A percentile compares a stretch with the other conserved stretches of the same genome.
Conservation (phyloP, 768 basidiomycete genomes). For the Polyporus arcularius region DNA sequence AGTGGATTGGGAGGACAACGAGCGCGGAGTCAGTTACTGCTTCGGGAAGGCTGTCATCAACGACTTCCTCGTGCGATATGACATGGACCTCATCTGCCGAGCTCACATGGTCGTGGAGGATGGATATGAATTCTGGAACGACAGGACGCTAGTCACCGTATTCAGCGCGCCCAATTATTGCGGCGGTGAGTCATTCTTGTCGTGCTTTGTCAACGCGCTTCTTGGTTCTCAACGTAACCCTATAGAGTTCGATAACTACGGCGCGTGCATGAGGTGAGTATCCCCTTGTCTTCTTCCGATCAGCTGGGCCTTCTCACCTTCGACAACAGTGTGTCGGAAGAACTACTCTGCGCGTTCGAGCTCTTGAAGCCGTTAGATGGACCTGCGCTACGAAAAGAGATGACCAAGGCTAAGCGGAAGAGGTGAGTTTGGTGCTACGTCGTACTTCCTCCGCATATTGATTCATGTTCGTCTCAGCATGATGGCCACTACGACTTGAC, state of each 20-base stretch:
- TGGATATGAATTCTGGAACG: conserved; percentile 99
- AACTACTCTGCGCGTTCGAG: conserved; percentile 96
- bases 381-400: conserved; percentile 93
- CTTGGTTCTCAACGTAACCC: conserved; percentile 1
- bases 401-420: conserved; percentile 98
- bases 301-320: background rate
- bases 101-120: conserved; percentile 99
- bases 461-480: conserved; percentile 19
- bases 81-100: conserved; percentile 99
- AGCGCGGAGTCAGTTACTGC: conserved; percentile 98
- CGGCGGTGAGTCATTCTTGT: conserved; percentile 67
- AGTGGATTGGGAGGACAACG: conserved; percentile 99
- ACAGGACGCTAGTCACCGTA: conserved; percentile 95
- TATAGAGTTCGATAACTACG: conserved; percentile 92
- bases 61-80: conserved; percentile 90
- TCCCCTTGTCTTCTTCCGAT: background rate
- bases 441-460: background rate
- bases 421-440: conserved; percentile 53
- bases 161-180: conserved; percentile 98
- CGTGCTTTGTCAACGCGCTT: conserved; percentile 5
- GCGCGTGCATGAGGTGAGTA: conserved; percentile 87
- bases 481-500: conserved; percentile 33
- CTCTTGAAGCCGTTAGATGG: conserved; percentile 94
- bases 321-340: conserved; percentile 82
- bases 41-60: conserved; percentile 98